Percentiles rank a stretch among this genome's conserved stretches.
phyloP scores from a whole-genome alignment of 495 filamentous ascomycete genomes.

The Halenospora varia region DNA sequence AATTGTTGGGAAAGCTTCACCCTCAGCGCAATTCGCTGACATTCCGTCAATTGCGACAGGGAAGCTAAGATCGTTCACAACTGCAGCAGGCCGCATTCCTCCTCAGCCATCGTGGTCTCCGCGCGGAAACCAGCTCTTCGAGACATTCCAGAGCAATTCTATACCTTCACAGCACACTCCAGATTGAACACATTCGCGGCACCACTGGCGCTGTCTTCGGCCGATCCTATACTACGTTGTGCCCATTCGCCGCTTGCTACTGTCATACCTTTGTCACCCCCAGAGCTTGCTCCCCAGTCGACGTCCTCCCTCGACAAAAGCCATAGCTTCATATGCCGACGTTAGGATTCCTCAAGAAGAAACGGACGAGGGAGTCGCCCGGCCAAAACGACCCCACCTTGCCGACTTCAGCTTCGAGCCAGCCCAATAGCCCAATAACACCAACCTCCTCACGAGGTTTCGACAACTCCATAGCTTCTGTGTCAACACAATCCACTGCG shows the following conservation, averaged over 20 bases:
- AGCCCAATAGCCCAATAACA: conserved; percentile 59
- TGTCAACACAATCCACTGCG: conserved; percentile 23
- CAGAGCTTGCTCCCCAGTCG: conserved; percentile 10
- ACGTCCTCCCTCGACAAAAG: conserved; percentile 11
- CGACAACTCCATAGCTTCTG: conserved; percentile 25
- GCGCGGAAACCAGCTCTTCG: conserved; percentile 1
- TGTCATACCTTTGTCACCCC: background rate
- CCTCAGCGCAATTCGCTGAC: background rate
- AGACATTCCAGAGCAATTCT: conserved; percentile 24
- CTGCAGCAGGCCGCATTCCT: conserved; percentile 20
- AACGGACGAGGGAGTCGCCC: conserved; percentile 79
- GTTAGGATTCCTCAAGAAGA: conserved; percentile 92
- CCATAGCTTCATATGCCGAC: conserved; percentile 54
- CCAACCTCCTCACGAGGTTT: conserved; percentile 41
- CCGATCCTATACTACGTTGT: too few species aligned
- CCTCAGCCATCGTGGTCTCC: conserved; percentile 12
- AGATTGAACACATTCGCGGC: background rate
- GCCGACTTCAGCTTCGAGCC: conserved; percentile 52
- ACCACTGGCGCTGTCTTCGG: too few species aligned
- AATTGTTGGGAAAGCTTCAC: conserved; percentile 7
- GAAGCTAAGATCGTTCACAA: conserved; percentile 14
- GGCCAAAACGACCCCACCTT: conserved; percentile 48
- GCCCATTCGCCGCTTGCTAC: too few species aligned
- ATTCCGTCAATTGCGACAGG: conserved; percentile 16
- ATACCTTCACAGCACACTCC: background rate